Base-by-base conservation (phyloP, 352 stramenopile genomes). In the Phytophthora aleatoria region DNA sequence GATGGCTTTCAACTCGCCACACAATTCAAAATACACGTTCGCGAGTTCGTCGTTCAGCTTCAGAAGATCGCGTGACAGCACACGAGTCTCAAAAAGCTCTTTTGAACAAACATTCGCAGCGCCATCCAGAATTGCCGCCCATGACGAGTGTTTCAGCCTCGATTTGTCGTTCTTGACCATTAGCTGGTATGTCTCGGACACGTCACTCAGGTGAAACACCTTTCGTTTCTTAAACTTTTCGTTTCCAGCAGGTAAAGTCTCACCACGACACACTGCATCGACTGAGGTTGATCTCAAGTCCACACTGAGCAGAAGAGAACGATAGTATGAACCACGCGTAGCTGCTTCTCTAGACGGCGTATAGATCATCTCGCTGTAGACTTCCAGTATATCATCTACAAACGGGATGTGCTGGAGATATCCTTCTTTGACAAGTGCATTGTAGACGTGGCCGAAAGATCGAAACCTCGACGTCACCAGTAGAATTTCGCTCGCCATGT, bases 41-140 rank as follows among this genome's bases (percentile, higher is more conserved):
- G 66, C 61, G 16, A 79, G 28, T n/a, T 77, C 71, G 28, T 78
- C 65, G 9, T 64, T 69, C 27, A 80, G 33, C 7, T 59, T 71
- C 10, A 80, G 48, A 27, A 78, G 53, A 24, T 78, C 71, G 1
- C 68, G 58, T 12, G 74, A 80, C 8, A 80, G 44, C 1, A 79
- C 64, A 16, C 64, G 74, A 7, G 68, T 67, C 13, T 68, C 24
- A 20, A 69, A 64, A 2, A 78, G 26, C 35, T 83, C 71, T 4
- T 54, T 47, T 1, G 36, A 57, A n/a, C 47, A 73, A 27, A 77
- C 45, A n/a, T 68, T 36, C 0, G 74, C 52, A 2, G 75, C 65
- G 5, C 54, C 42, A 0, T n/a, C 53, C 1, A 83, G 59, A 11
- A 73, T 28, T 4, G n/a, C n/a, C 42, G 76, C 71, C 12, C 43